Evolutionary conservation across 169 alveolate species (phyloP).

Genomic region (Cryptosporidium tyzzeri): DNA sequence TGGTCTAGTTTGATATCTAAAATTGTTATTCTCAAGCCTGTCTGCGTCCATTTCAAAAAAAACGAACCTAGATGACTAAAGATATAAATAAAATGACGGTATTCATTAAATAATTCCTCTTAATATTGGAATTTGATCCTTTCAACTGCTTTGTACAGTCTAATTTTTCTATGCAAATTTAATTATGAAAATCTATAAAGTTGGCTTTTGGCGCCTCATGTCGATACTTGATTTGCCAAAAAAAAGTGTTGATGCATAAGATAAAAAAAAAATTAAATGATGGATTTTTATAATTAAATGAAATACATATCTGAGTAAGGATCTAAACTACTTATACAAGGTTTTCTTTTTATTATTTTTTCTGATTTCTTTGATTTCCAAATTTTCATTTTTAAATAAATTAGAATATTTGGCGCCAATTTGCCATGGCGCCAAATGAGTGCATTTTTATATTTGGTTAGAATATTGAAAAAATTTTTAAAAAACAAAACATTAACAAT

Average conservation of each 20-base stretch:
- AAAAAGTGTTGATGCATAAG: too few species aligned
- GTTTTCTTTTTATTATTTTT: neutral
- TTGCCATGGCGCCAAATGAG: neutral
- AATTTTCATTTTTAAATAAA: too few species aligned
- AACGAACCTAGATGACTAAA: neutral
- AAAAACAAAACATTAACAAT: too few species aligned
- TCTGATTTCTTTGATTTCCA: neutral
- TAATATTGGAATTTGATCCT: neutral
- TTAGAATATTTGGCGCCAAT: neutral
- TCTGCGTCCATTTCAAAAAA: neutral
- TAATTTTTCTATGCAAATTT: neutral
- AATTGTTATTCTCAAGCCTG: neutral
- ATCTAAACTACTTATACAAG: neutral
- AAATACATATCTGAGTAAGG: too few species aligned
- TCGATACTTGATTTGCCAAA: constrained; percentile 9
- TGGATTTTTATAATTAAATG: too few species aligned
- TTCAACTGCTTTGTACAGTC: neutral
- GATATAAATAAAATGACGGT: neutral
- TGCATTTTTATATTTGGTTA: neutral
- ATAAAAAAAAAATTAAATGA: too few species aligned
- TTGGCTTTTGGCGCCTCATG: constrained; percentile 27
- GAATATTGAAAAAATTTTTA: too few species aligned
- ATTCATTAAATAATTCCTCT: neutral
- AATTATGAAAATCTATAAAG: constrained; percentile 18
- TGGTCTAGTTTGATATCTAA: neutral